Evolutionary conservation across 2,329 filamentous ascomycete genomes (phyloP).

Genomic region (Fusarium siculi): DNA sequence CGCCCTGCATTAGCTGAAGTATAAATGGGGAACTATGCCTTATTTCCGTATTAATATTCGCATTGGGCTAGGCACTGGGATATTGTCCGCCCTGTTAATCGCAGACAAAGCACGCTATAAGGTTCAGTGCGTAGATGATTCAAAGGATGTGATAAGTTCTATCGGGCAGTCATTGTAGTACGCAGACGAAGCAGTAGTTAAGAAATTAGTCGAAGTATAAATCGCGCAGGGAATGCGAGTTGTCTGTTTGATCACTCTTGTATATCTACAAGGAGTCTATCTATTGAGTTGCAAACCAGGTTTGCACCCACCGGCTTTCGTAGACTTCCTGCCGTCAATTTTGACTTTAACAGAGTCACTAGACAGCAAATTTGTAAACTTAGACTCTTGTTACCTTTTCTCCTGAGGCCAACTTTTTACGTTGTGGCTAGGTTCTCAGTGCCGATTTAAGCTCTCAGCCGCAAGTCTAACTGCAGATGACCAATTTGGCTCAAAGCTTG

Average conservation of each 20-base stretch:
- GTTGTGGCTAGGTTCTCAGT: rapidly evolving
- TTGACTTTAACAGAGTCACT: neutral
- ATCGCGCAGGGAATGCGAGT: rapidly evolving
- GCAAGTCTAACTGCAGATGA: neutral
- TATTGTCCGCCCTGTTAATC: too few relatives aligned
- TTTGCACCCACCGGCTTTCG: rapidly evolving
- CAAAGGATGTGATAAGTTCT: neutral
- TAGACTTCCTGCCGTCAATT: neutral
- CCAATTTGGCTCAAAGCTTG: neutral
- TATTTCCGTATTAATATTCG: neutral
- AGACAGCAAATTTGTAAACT: neutral
- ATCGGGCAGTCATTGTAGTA: rapidly evolving
- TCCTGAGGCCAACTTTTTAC: neutral
- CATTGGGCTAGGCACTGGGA: rapidly evolving
- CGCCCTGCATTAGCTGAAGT: neutral
- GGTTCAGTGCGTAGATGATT: rapidly evolving
- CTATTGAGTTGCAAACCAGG: neutral
- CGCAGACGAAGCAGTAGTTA: rapidly evolving
- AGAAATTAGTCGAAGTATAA: rapidly evolving
- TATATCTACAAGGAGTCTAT: rapidly evolving
- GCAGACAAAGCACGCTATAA: rapidly evolving
- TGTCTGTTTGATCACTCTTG: rapidly evolving
- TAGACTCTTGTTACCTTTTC: neutral
- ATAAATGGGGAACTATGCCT: neutral
- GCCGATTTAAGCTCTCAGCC: neutral